phyloP scores from a whole-genome alignment of 2,329 filamentous ascomycete genomes.

The Sporothrix schenckii region DNA sequence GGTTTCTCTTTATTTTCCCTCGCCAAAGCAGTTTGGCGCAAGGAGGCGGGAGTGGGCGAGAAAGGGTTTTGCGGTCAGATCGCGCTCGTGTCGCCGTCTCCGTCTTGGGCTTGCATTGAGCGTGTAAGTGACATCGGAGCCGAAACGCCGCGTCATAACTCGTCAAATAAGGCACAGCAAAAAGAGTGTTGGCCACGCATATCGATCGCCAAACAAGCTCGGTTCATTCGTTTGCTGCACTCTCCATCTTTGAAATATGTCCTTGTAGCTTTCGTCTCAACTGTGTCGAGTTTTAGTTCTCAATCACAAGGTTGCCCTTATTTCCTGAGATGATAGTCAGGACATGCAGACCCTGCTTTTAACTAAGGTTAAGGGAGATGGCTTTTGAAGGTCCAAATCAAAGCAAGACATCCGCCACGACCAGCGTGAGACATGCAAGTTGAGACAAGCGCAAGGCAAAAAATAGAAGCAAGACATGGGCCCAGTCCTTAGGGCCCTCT shows the following conservation, averaged over 20 bases:
- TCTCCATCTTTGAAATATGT: too few relatives aligned
- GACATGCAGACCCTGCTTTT: not conserved
- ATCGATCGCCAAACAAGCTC: not conserved
- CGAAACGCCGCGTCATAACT: slow-evolving; percentile 13
- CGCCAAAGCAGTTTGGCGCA: not conserved
- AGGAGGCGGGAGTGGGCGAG: not conserved
- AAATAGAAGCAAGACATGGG: slow-evolving; percentile 22
- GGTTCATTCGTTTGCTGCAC: too few relatives aligned
- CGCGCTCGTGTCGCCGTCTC: not conserved
- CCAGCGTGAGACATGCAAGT: slow-evolving; percentile 19
- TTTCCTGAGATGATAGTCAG: slow-evolving; percentile 1
- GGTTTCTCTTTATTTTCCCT: not conserved
- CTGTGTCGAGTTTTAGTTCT: not conserved
- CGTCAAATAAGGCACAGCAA: not conserved
- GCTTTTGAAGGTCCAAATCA: slow-evolving; percentile 17
- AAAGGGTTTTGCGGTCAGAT: slow-evolving; percentile 9
- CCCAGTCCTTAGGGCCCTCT: not conserved
- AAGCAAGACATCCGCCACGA: slow-evolving; percentile 20
- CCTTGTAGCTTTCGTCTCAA: not conserved
- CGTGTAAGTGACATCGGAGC: slow-evolving; percentile 16
- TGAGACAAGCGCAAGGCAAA: slow-evolving; percentile 14
- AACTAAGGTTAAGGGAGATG: not conserved
- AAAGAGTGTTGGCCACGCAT: not conserved
- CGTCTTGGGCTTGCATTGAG: too few relatives aligned
- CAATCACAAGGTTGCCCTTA: not conserved